These are phyloP conservation scores for Picochlorum sp. DNA, from an alignment of 139 green algal genomes.

Conservation along the genomic window DNA sequence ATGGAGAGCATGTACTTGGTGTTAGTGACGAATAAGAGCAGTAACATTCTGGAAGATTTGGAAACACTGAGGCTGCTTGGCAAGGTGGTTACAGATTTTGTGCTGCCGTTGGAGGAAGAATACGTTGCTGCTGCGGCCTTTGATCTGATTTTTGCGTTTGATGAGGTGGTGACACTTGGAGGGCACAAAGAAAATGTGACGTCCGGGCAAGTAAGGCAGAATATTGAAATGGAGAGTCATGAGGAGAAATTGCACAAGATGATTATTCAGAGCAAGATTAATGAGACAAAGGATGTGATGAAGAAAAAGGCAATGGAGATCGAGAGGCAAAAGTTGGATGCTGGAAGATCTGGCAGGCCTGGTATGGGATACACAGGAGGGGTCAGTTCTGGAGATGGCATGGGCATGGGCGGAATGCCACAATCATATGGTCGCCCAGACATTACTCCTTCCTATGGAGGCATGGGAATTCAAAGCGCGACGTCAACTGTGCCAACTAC, in stretches of 20 bases:
- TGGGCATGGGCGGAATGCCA: slow-evolving; percentile 12
- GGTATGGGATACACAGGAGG: slow-evolving; percentile 18
- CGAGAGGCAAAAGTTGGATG: slow-evolving; percentile 83
- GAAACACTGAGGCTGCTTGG: slow-evolving; percentile 93
- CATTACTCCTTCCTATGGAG: slow-evolving; percentile 3
- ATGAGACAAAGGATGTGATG: slow-evolving; percentile 89
- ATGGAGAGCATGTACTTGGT: slow-evolving; percentile 96
- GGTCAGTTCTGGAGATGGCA: slow-evolving; percentile 20
- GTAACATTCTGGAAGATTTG: slow-evolving; percentile 98
- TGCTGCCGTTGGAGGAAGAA: slow-evolving; percentile 68
- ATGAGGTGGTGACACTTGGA: slow-evolving; percentile 93
- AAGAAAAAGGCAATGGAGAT: slow-evolving; percentile 93
- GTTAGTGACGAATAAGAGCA: slow-evolving; percentile 95
- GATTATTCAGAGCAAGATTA: slow-evolving; percentile 90
- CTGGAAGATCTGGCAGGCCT: slow-evolving; percentile 12
- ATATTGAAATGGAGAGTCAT: slow-evolving; percentile 95
- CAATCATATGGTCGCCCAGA: slow-evolving; percentile 7
- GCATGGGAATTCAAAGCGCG: not conserved
- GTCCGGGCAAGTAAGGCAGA: slow-evolving; percentile 75
- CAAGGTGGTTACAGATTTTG: slow-evolving; percentile 92
- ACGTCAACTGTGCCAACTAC: slow-evolving; percentile 34
- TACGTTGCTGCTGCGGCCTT: slow-evolving; percentile 70
- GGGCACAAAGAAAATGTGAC: slow-evolving; percentile 64
- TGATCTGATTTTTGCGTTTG: slow-evolving; percentile 99
- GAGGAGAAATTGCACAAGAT: slow-evolving; percentile 99